Percentiles rank a stretch among this genome's conserved stretches.
Conservation (phyloP, 805 yeast species). For the Pichia paraexigua region DNA sequence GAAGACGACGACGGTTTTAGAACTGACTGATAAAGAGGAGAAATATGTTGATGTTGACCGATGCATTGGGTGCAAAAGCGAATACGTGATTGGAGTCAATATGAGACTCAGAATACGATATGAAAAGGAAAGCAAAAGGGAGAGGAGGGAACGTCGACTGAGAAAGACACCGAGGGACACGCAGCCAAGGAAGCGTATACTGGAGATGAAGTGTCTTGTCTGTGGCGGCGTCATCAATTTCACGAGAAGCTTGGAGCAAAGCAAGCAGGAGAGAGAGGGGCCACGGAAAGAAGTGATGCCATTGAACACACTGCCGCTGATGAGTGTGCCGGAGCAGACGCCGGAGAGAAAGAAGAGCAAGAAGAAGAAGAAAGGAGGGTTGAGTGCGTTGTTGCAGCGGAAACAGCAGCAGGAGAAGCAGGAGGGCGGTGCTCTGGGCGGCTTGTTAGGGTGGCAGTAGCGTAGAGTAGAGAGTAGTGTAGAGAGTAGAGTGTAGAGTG, state of each 20-base stretch:
- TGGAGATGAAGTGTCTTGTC: background rate
- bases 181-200: background rate
- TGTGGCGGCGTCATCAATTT: background rate
- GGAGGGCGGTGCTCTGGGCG: background rate
- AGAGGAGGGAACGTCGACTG: background rate
- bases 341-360: constrained; percentile 15
- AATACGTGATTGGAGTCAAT: constrained; percentile 12
- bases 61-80: constrained; percentile 7
- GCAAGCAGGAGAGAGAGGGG: background rate
- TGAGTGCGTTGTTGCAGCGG: constrained; percentile 16
- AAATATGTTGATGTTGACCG: background rate
- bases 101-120: constrained; percentile 7
- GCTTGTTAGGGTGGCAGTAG: background rate
- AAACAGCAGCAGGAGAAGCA: constrained; percentile 14
- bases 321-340: constrained; percentile 4
- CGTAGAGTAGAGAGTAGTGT: too few species aligned
- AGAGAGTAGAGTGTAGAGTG: too few species aligned
- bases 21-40: background rate
- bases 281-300: background rate
- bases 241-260: background rate
- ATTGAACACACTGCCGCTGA: background rate
- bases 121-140: constrained; percentile 8
- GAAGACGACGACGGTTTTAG: too few species aligned
- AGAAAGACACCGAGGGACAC: background rate
- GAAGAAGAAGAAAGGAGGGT: constrained; percentile 22